phyloP scores from a whole-genome alignment of 1,284 basidiomycete genomes.

The Porodaedalea pini region DNA sequence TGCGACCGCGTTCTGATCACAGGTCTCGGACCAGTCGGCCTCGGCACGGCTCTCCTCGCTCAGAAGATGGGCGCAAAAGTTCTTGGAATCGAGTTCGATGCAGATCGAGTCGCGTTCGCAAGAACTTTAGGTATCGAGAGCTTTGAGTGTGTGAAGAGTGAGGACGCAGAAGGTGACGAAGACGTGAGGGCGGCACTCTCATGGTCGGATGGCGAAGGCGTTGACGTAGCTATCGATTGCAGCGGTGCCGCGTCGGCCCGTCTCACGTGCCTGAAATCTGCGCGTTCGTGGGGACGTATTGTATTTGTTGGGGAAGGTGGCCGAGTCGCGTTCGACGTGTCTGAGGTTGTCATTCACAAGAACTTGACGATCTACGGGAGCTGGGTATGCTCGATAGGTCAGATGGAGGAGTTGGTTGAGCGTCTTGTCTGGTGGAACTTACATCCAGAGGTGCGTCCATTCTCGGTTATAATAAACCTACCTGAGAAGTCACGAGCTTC shows the following conservation, averaged over 20 bases:
- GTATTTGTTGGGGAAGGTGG: constrained; percentile 22
- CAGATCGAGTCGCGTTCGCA: constrained; percentile 18
- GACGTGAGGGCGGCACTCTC: constrained; percentile 12
- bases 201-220: constrained; percentile 18
- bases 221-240: constrained; percentile 22
- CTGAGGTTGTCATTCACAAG: constrained; percentile 21
- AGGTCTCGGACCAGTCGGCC: constrained; percentile 20
- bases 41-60: constrained; percentile 17
- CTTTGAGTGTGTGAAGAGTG: constrained; percentile 15
- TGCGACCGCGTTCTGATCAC: constrained; percentile 16
- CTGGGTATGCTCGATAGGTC: constrained; percentile 21
- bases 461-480: background rate
- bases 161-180: background rate
- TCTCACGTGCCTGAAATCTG: constrained; percentile 16
- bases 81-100: constrained; percentile 19
- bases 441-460: constrained; percentile 20
- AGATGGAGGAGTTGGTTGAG: constrained; percentile 22
- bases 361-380: constrained; percentile 20
- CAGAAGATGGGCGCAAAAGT: constrained; percentile 18
- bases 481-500: background rate
- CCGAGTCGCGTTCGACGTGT: constrained; percentile 17
- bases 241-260: constrained; percentile 17
- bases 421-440: constrained; percentile 17
- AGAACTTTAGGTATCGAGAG: constrained; percentile 4
- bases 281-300: constrained; percentile 18